Percentiles rank a stretch among this genome's conserved stretches.
Evolutionary conservation across 257 asterid species (phyloP).

Genomic region (Petrea volubilis): DNA sequence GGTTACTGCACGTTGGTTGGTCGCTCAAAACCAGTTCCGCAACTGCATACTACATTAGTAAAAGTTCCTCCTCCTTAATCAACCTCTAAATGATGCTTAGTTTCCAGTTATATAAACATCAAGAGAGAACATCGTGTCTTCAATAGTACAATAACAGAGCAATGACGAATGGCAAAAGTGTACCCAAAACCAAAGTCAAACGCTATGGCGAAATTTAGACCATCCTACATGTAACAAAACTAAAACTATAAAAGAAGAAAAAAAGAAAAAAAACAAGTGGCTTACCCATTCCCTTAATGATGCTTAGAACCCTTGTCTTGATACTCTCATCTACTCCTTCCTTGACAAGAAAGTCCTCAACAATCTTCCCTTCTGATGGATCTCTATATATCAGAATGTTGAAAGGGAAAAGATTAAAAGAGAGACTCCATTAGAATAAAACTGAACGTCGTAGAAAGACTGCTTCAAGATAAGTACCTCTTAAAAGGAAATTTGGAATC

Average conservation of each 20-base stretch:
- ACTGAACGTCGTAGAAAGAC: not conserved
- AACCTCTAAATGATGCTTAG: not conserved
- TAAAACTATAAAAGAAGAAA: too few species aligned
- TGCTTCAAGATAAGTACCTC: not conserved
- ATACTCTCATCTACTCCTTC: conserved; percentile 65
- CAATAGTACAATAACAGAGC: too few species aligned
- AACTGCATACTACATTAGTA: not conserved
- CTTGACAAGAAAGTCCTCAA: conserved; percentile 74
- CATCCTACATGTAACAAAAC: conserved; percentile 1
- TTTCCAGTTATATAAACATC: not conserved
- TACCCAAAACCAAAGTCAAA: not conserved
- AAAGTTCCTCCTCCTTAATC: not conserved
- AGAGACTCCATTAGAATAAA: conserved; percentile 3
- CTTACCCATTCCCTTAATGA: conserved; percentile 86
- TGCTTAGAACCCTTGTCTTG: conserved; percentile 53
- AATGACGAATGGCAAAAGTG: not conserved
- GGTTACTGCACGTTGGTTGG: too few species aligned
- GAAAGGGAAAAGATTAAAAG: conserved; percentile 6
- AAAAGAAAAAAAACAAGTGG: too few species aligned
- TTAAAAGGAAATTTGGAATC: not conserved
- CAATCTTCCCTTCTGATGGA: conserved; percentile 74
- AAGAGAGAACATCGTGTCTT: too few species aligned
- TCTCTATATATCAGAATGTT: conserved; percentile 49
- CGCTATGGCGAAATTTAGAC: not conserved
- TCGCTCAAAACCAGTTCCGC: not conserved